phyloP scores from a whole-genome alignment of 345 rosid genomes.

The Diplotaxis tenuifolia region DNA sequence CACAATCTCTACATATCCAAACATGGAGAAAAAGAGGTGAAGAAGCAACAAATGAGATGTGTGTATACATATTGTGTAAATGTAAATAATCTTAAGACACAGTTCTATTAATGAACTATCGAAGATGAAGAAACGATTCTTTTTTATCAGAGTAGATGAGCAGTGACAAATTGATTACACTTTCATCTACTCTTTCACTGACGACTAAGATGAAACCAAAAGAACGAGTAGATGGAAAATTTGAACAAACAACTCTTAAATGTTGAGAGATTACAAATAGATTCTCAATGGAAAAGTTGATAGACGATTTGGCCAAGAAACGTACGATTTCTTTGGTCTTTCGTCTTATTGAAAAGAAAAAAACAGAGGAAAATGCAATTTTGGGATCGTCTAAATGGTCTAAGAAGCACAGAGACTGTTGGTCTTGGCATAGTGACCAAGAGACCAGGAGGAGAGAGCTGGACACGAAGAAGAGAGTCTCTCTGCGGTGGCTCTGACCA shows the following conservation, averaged over 20 bases:
- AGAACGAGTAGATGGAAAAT: not conserved
- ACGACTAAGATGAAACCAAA: not conserved
- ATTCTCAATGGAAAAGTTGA: not conserved
- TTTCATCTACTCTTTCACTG: too few relatives aligned
- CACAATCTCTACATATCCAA: too few relatives aligned
- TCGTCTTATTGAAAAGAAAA: constrained; percentile 11
- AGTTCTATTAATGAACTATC: too few relatives aligned
- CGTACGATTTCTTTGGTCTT: not conserved
- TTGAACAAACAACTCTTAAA: not conserved
- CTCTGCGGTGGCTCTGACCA: constrained; percentile 29
- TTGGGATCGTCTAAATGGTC: not conserved
- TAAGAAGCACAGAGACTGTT: constrained; percentile 23
- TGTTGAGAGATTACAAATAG: constrained; percentile 20
- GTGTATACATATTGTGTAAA: too few relatives aligned
- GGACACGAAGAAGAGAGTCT: constrained; percentile 33
- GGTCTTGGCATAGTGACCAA: constrained; percentile 26
- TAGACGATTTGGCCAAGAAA: constrained; percentile 8
- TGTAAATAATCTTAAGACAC: too few relatives aligned
- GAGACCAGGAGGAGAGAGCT: constrained; percentile 24
- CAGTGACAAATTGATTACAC: too few relatives aligned
- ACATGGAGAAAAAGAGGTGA: too few relatives aligned
- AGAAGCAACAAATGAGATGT: too few relatives aligned
- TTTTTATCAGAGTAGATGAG: too few relatives aligned
- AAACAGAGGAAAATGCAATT: not conserved
- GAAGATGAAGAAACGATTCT: too few relatives aligned